Base-by-base conservation (phyloP, 768 basidiomycete genomes). In the Tricholoma sp. region DNA sequence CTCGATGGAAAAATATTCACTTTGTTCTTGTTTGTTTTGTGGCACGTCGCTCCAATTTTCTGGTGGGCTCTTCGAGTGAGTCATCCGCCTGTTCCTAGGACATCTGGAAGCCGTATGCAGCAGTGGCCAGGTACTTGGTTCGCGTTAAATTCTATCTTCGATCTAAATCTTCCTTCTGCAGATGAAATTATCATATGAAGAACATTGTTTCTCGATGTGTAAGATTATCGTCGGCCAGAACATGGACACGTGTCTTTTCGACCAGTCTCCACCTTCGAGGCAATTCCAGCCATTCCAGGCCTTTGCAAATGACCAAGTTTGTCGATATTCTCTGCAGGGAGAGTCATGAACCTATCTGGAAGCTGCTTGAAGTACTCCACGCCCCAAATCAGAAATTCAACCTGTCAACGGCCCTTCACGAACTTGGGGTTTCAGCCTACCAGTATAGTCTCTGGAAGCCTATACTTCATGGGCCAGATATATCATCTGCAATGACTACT, bases 361-460 rank as follows among this genome's bases (percentile, higher is more conserved):
- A 62, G 2, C 65, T 80, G 6, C 60, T 83, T 4, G 53, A 65
- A 17, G 65, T 68, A 3, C 65, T 81, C 28, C 65, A 70, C 29
- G 63, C 52, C 17, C 72, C 59, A 48, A 64, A 44, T 42, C 68
- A 58, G 5, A 54, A 56, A 5, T 17, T 64, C 13, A 56, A 67
- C 3, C 61, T 75, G 49, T 59, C 66, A 1, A 63, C 61, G 18
- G 66, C 71, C 7, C 70, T 79, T 18, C 54, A 49, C n/a, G 62
- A 68, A 45, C 67, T 68, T 47, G 63, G 65, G 3, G 62, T 80
- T 47, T 58, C 72, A 20, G 51, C 66, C 32, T 66, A 70, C 36
- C 73, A 80, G 31, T 81, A 71, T 65, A 34, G 64, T 3, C 61
- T 56, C 12, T 82, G 80, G 78, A 69, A 70, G 7, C 63, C 68